A percentile compares a stretch with the other conserved stretches of the same genome.
Conservation (phyloP, 495 filamentous ascomycete species). For the Talaromyces trachyspermus region DNA sequence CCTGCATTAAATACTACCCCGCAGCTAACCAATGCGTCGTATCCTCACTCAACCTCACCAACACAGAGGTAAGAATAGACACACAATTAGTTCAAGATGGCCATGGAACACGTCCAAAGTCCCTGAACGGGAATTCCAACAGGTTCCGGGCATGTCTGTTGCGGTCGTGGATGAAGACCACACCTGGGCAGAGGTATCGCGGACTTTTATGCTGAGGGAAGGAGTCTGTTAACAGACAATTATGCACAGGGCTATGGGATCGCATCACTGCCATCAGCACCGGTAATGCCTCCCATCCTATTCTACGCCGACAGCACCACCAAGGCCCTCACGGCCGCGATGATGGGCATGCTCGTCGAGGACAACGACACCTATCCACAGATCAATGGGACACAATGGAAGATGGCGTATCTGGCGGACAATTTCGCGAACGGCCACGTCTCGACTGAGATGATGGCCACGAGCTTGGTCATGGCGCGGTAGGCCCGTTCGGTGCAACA, state of each 20-base stretch:
- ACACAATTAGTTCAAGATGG: too few species aligned
- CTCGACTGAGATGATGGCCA: not conserved
- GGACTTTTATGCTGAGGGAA: not conserved
- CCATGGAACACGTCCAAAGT: too few species aligned
- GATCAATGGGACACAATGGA: constrained; percentile 39
- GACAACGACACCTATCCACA: constrained; percentile 17
- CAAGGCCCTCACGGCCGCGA: constrained; percentile 47
- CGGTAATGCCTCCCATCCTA: constrained; percentile 32
- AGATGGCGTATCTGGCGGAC: constrained; percentile 35
- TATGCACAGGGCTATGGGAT: constrained; percentile 42
- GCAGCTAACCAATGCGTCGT: too few species aligned
- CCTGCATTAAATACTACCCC: too few species aligned
- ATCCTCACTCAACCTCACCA: too few species aligned
- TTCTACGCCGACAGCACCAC: constrained; percentile 42
- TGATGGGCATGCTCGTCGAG: constrained; percentile 34
- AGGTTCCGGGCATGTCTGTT: constrained; percentile 38
- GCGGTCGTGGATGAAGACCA: constrained; percentile 37
- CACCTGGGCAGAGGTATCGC: constrained; percentile 11
- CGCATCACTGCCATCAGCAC: constrained; percentile 24
- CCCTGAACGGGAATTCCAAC: too few species aligned
- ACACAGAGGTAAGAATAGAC: too few species aligned
- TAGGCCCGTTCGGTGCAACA: constrained; percentile 45
- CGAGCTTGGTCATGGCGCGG: constrained; percentile 32
- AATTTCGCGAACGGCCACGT: constrained; percentile 15
- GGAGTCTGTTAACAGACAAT: not conserved